Conservation (phyloP, 225 moss, liverwort and hornwort genomes). For the Bryum argenteum region DNA sequence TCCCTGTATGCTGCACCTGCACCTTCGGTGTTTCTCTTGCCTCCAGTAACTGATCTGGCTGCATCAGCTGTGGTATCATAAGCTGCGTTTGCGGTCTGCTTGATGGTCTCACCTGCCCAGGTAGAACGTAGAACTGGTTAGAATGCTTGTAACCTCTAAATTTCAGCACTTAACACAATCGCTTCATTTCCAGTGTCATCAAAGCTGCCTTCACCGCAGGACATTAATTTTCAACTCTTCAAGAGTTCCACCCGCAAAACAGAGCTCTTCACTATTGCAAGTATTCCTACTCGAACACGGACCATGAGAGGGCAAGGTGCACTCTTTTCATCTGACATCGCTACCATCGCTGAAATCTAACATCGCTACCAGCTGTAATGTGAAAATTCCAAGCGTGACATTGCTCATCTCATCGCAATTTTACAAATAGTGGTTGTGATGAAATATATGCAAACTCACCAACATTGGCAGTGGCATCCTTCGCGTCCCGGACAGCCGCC, state of each 20-base stretch:
- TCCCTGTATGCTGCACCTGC: constrained; percentile 26
- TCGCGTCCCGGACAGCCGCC: constrained; percentile 16
- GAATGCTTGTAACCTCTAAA: neutral
- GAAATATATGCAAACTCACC: constrained; percentile 34
- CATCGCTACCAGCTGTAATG: neutral
- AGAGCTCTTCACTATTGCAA: neutral
- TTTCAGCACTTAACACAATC: neutral
- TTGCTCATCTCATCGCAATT: neutral
- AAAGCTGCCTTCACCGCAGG: neutral
- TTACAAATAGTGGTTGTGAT: neutral
- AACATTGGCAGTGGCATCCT: constrained; percentile 29
- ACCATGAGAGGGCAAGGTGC: neutral
- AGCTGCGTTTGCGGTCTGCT: constrained; percentile 40
- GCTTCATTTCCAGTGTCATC: neutral
- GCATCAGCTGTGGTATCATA: constrained; percentile 36
- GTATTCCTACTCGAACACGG: constrained; percentile 4
- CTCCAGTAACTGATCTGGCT: constrained; percentile 29
- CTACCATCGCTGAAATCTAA: neutral
- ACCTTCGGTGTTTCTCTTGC: neutral
- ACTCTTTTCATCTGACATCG: neutral
- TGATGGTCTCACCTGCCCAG: constrained; percentile 42
- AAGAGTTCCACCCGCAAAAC: neutral
- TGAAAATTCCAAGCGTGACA: neutral
- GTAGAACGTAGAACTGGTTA: constrained; percentile 4
- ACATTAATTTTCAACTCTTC: neutral